Evolutionary conservation across 108 stramenopile species (phyloP).

Genomic region (Discostella stelligeroides): DNA sequence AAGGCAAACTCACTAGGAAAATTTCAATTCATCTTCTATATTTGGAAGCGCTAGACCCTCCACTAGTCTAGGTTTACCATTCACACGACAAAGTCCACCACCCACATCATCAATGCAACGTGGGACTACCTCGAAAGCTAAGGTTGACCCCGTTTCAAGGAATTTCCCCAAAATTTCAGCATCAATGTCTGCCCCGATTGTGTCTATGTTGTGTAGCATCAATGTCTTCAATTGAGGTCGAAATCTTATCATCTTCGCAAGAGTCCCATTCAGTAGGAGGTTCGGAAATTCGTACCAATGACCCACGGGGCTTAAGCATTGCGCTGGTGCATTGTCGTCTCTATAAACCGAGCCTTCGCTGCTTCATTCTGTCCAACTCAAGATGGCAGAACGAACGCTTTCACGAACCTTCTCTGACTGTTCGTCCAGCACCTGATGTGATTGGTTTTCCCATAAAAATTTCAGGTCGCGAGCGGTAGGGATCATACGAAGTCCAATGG

Average conservation of each 20-base stretch:
- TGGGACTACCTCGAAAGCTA: constrained; percentile 63
- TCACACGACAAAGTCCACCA: constrained; percentile 58
- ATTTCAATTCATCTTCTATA: constrained; percentile 64
- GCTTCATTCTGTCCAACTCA: constrained; percentile 53
- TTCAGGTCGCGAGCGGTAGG: constrained; percentile 56
- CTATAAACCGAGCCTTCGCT: constrained; percentile 63
- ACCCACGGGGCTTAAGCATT: constrained; percentile 64
- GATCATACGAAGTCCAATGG: constrained; percentile 62
- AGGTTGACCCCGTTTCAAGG: constrained; percentile 35
- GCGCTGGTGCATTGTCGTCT: constrained; percentile 56
- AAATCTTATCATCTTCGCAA: constrained; percentile 47
- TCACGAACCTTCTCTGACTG: constrained; percentile 63
- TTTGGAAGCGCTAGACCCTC: constrained; percentile 62
- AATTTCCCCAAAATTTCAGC: constrained; percentile 59
- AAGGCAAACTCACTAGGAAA: constrained; percentile 33
- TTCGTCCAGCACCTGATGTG: constrained; percentile 58
- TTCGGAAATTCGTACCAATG: constrained; percentile 70
- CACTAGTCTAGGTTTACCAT: constrained; percentile 55
- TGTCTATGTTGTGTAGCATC: constrained; percentile 74
- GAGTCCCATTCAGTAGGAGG: constrained; percentile 59
- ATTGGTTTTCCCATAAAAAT: constrained; percentile 59
- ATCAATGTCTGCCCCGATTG: constrained; percentile 64
- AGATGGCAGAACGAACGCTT: constrained; percentile 47
- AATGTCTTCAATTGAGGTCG: constrained; percentile 63
- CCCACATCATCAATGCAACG: constrained; percentile 65